A percentile compares a stretch with the other conserved stretches of the same genome.
These are phyloP conservation scores for Globisporangium nodosum DNA, from an alignment of 352 stramenopile species.

Conservation along the genomic window DNA sequence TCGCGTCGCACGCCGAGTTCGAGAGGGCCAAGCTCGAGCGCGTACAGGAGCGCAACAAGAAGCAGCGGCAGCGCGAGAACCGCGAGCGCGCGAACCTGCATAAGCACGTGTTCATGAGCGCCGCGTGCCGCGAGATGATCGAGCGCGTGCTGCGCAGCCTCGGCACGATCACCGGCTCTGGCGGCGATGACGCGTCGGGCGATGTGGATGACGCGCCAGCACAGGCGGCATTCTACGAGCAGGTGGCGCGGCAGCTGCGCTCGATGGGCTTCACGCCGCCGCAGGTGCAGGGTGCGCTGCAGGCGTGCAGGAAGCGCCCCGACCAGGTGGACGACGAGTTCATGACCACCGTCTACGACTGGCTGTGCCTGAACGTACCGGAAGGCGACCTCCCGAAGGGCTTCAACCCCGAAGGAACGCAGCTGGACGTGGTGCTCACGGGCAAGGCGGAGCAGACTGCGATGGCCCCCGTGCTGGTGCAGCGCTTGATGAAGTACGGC, in stretches of 20 bases:
- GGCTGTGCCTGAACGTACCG: slow-evolving; percentile 75
- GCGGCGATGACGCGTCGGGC: slow-evolving; percentile 2
- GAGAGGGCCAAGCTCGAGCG: slow-evolving; percentile 48
- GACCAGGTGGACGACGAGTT: slow-evolving; percentile 31
- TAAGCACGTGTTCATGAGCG: slow-evolving; percentile 90
- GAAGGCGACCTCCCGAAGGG: slow-evolving; percentile 72
- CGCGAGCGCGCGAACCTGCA: slow-evolving; percentile 87
- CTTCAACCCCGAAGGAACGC: slow-evolving; percentile 87
- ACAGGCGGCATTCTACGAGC: slow-evolving; percentile 18
- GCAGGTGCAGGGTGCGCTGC: slow-evolving; percentile 50
- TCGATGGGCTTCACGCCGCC: slow-evolving; percentile 47
- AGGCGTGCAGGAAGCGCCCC: slow-evolving; percentile 11
- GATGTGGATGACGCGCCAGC: slow-evolving; percentile 5
- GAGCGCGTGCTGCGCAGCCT: slow-evolving; percentile 70
- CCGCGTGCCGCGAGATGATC: slow-evolving; percentile 80
- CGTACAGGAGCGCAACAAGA: slow-evolving; percentile 65
- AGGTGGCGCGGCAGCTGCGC: slow-evolving; percentile 27
- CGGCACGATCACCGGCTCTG: slow-evolving; percentile 16
- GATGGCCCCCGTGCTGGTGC: slow-evolving; percentile 40
- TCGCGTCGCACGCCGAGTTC: slow-evolving; percentile 69
- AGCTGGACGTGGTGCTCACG: slow-evolving; percentile 78
- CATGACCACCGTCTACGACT: slow-evolving; percentile 55
- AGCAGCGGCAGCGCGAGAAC: slow-evolving; percentile 85
- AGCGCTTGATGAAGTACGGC: slow-evolving; percentile 74
- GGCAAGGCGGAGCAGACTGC: slow-evolving; percentile 2